Base-by-base conservation (phyloP, 805 yeast genomes). In the Ogataea haglerorum region DNA sequence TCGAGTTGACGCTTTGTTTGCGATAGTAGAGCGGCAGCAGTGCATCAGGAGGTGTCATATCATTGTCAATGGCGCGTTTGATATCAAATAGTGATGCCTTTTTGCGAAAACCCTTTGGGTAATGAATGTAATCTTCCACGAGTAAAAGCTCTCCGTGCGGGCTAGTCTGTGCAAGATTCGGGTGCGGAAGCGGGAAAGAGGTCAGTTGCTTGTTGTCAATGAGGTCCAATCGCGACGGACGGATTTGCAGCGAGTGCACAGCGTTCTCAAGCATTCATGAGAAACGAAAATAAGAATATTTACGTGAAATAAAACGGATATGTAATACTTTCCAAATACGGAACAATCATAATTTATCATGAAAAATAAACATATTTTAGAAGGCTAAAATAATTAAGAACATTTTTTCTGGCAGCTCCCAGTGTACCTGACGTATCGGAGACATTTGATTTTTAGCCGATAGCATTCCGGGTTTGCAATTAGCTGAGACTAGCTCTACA, bases 121-220 rank as follows among this genome's bases (percentile, higher is more conserved):
- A 56, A 12, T 64, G 60, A 47, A 78, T 65, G 53, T 78, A 78
- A 50, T 78, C 85, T 49, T 78, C 85, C 8, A 78, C 71, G 14
- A 78, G 56, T 1, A 78, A 77, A 19, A 58, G 45, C 16, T 34
- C 40, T 19, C 15, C 33, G 12, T 33, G 19, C 10, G 34, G 40
- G 10, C 36, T 22, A 5, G 25, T 14, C 15, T 33, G 35, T 14
- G 34, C 24, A 27, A 28, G 8, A 15, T 24, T 38, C 12, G 80
- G 80, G 21, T 77, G 80, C 2, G 78, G 73, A 14, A 75, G 57
- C 8, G 80, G 80, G 30, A 75, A 61, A 2, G 78, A 73, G 1
- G 80, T 75, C 28, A 75, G 56, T 6, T 66, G 67, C 5, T 70
- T 66, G 42, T 64, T 72, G 45, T 75, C 79, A 7, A 75, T 61